These are phyloP conservation scores for Phialophora verrucosa DNA, from an alignment of 2,329 filamentous ascomycete species.

Conservation along the genomic window DNA sequence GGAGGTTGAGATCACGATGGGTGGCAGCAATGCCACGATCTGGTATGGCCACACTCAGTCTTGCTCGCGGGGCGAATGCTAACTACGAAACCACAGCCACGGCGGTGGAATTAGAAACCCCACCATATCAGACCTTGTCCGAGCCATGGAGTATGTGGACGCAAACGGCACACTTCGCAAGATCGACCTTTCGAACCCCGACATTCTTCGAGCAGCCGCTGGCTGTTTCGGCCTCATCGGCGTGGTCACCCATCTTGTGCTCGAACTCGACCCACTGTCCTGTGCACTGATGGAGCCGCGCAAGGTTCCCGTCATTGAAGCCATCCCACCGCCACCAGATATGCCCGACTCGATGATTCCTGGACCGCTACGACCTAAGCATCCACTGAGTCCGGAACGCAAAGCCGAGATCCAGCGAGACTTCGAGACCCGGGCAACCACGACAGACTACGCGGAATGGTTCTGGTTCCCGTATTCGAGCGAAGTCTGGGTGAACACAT, in stretches of 20 bases:
- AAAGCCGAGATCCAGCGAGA: constrained; percentile 41
- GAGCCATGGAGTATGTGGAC: constrained; percentile 57
- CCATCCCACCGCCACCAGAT: constrained; percentile 33
- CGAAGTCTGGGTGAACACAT: constrained; percentile 56
- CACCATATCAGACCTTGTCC: constrained; percentile 55
- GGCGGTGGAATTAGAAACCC: constrained; percentile 53
- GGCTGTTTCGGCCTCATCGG: constrained; percentile 57
- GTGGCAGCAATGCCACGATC: constrained; percentile 50
- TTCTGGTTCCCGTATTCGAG: constrained; percentile 59
- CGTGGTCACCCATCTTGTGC: constrained; percentile 57
- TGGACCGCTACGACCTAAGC: constrained; percentile 27
- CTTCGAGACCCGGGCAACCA: constrained; percentile 49
- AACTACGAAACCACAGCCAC: constrained; percentile 51
- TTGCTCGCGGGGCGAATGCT: neutral
- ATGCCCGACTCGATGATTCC: constrained; percentile 31
- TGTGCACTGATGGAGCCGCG: constrained; percentile 55
- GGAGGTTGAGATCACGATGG: constrained; percentile 57
- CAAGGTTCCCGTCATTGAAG: constrained; percentile 45
- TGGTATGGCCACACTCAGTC: constrained; percentile 22
- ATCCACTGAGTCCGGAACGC: constrained; percentile 27
- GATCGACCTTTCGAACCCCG: constrained; percentile 49
- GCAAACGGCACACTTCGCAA: constrained; percentile 47
- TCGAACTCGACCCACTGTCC: constrained; percentile 55
- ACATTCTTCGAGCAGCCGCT: constrained; percentile 50
- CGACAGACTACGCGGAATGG: constrained; percentile 57